Evolutionary conservation across 1,139 yeast species (phyloP), one percentile per base, ranked within the genome.

Genomic region (Scheffersomyces cryptocercus): DNA sequence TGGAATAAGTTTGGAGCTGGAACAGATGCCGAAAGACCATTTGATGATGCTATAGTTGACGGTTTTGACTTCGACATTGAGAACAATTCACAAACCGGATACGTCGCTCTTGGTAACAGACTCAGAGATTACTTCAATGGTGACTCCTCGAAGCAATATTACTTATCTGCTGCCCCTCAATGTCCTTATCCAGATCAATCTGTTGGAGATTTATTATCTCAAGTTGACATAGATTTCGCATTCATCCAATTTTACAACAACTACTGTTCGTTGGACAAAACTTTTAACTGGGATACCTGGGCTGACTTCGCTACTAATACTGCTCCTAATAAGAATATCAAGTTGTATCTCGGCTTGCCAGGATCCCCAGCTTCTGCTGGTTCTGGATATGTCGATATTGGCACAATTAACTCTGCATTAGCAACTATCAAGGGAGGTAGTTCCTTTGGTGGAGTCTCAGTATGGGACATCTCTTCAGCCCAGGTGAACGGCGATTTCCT

Each of bases 401-500:
- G 47, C 28, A 48, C 51, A 3, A 61, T 70, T 28, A 30, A 52
- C 14, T 28, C 47, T 13, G 53, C 51, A 40, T 41, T 63, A 37
- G 40, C 49, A 16, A 61, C 80, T 38, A 74, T 38, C 54, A 67
- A 36, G 62, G 69, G 39, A 41, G 54, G 74, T 7, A 63, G 76
- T 42, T 49, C 62, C 50, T 88, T 90, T 58, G 97, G 95, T 51
- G 97, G 97, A 61, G 77, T 90, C 54, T 82, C 88, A 70, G 67
- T 89, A 49, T 90, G 97, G 97, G 97, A 90, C 65, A 96, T 96
- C 15, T 43, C 52, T 38, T 51, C 55, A 41, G 84, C 95, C 42
- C 42, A 42, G 40, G 37, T 41, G 15, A 54, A 54, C 39, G 34
- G 35, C 9, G 46, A 46, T 33, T 57, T 20, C 33, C 52, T 28